These are phyloP conservation scores for Fusarium penzigii DNA, from an alignment of 2,329 filamentous ascomycete species.

Conservation along the genomic window DNA sequence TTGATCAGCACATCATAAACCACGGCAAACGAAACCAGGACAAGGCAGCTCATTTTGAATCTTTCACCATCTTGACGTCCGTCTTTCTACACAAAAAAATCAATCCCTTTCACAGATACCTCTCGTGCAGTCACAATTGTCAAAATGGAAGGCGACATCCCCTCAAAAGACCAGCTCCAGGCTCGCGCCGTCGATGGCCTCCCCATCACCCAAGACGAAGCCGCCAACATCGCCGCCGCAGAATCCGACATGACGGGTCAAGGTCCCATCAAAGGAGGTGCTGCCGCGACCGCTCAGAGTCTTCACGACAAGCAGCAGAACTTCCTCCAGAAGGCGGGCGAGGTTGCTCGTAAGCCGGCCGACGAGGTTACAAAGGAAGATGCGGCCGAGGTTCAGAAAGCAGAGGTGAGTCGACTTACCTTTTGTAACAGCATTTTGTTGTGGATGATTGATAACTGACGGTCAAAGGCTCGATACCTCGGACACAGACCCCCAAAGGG, in stretches of 20 bases:
- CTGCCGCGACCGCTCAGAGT: slow-evolving; percentile 15
- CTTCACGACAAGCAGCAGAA: slow-evolving; percentile 12
- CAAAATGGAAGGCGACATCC: slow-evolving; percentile 6
- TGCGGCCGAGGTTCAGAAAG: slow-evolving; percentile 13
- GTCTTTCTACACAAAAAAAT: not conserved
- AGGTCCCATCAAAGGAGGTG: slow-evolving; percentile 14
- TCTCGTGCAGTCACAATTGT: not conserved
- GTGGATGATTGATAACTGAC: not conserved
- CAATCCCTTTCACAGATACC: not conserved
- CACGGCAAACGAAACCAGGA: not conserved
- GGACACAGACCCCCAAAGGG: not conserved
- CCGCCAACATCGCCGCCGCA: slow-evolving; percentile 8
- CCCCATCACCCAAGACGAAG: slow-evolving; percentile 14
- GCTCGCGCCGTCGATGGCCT: slow-evolving; percentile 11
- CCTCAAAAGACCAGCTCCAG: slow-evolving; percentile 14
- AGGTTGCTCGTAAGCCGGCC: slow-evolving; percentile 8
- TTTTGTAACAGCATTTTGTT: accelerated
- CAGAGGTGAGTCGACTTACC: slow-evolving; percentile 10
- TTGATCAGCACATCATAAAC: not conserved
- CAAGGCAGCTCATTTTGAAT: not conserved
- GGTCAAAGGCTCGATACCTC: not conserved
- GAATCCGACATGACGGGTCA: slow-evolving; percentile 15
- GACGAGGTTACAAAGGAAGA: slow-evolving; percentile 13
- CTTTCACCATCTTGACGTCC: not conserved
- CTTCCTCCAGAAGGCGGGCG: slow-evolving; percentile 14